These are phyloP conservation scores for Solanum hybrid DNA, from an alignment of 305 asterid species.

Conservation along the genomic window DNA sequence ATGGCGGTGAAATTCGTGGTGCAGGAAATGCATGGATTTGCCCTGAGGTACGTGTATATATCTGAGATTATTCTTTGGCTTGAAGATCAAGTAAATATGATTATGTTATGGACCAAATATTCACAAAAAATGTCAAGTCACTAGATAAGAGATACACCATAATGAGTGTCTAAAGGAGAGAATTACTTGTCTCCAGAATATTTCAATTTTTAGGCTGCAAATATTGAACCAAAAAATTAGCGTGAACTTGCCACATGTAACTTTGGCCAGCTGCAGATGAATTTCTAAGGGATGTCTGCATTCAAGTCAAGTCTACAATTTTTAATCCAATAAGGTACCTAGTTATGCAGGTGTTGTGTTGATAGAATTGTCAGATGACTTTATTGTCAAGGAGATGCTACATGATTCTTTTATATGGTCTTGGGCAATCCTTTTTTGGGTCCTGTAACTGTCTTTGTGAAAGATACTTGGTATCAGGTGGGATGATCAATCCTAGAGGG, in stretches of 20 bases:
- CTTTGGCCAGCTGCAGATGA: neutral
- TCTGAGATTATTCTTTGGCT: slow-evolving; percentile 17
- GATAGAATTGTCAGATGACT: neutral
- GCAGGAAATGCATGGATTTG: slow-evolving; percentile 99
- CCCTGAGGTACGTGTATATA: slow-evolving; percentile 71
- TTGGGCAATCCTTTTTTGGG: neutral
- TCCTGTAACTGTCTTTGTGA: neutral
- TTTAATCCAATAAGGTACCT: neutral
- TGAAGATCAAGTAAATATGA: slow-evolving; percentile 8
- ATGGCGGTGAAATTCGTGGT: slow-evolving; percentile 99
- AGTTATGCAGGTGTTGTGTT: neutral
- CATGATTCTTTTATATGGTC: neutral
- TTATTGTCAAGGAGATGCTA: neutral
- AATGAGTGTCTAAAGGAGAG: neutral
- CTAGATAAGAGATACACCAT: neutral
- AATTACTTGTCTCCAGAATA: neutral
- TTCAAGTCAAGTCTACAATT: neutral
- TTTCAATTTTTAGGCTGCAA: neutral
- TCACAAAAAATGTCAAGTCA: neutral
- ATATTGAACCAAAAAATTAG: neutral
- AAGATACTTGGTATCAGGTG: neutral
- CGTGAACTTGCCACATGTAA: neutral
- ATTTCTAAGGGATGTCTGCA: neutral
- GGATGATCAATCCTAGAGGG: neutral
- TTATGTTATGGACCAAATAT: neutral